Evolutionary conservation across 1,284 basidiomycete genomes (phyloP).

Genomic region (Taiwanofungus camphoratus): DNA sequence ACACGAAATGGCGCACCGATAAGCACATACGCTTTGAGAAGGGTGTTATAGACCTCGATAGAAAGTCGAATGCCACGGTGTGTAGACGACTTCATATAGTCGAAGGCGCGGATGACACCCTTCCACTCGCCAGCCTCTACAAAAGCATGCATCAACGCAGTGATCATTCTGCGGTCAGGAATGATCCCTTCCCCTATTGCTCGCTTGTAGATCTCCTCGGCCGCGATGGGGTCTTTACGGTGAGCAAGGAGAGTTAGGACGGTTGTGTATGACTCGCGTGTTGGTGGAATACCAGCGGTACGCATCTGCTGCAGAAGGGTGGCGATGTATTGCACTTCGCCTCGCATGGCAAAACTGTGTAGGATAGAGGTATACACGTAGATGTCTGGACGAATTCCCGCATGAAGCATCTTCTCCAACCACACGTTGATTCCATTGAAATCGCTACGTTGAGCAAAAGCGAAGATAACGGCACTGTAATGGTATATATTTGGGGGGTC

Average conservation of each 20-base stretch:
- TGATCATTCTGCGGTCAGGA: conserved; percentile 63
- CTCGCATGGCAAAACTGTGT: conserved; percentile 50
- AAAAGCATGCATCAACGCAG: conserved; percentile 78
- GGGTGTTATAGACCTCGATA: conserved; percentile 67
- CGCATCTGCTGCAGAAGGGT: conserved; percentile 63
- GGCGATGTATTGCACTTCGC: conserved; percentile 52
- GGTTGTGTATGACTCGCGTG: conserved; percentile 57
- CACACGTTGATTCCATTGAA: conserved; percentile 49
- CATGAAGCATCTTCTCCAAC: conserved; percentile 47
- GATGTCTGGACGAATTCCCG: conserved; percentile 46
- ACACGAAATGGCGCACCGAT: conserved; percentile 72
- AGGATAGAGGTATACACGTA: conserved; percentile 61
- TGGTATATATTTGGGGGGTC: conserved; percentile 43
- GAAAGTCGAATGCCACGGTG: conserved; percentile 35
- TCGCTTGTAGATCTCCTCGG: conserved; percentile 62
- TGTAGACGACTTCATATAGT: conserved; percentile 50
- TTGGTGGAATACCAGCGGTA: conserved; percentile 40
- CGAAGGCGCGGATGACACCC: conserved; percentile 67
- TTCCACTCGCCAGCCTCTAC: conserved; percentile 80
- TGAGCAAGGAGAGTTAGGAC: conserved; percentile 68
- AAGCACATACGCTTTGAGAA: conserved; percentile 83
- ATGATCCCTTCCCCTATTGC: conserved; percentile 56
- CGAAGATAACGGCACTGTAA: conserved; percentile 54
- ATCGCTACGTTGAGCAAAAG: conserved; percentile 46
- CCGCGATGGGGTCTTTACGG: conserved; percentile 61